Base-by-base conservation (phyloP, 2,329 filamentous ascomycete species). In the Cercospora sp. region DNA sequence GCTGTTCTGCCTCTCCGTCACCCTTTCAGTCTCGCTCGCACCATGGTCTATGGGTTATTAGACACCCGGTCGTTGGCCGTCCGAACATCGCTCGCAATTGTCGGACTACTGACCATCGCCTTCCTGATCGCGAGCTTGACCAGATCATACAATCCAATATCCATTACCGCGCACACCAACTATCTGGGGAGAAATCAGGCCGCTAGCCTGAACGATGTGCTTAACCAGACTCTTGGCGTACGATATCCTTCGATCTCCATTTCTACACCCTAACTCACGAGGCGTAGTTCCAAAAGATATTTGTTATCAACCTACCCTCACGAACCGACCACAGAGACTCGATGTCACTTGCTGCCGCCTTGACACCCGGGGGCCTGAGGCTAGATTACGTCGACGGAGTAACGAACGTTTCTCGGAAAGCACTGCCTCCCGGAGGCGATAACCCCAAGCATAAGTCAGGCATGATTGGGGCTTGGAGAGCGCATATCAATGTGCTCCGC, bases 241-340 rank as follows among this genome's bases (percentile, higher is more conserved):
- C 34, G 70, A 8, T 65, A 9, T 24, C 30, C n/a, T 34, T 30
- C 32, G 16, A 51, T 51, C 13, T 10, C 24, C 21, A 43, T 49
- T n/a, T 16, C 12, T 26, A 18, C 37, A 5, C 24, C 5, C 12
- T 4, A 61, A 43, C 66, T 72, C 43, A 71, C 53, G 30, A 3
- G 6, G 10, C 34, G 26, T 63, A 76, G 85, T 87, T 87, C 69
- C 78, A 84, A 37, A 80, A 84, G 63, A 83, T 87, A 16, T 81
- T 86, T 69, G 83, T 85, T 26, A 80, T 88, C 57, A 85, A 84
- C 58, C 79, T 87, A 5, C 83, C 84, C 0, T 79, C 80, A 21
- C 78, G 85, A 3, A 83, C 81, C 24, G 86, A 88, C 70, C 81
- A 85, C 9, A 81, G 84, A 53, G 84, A 87, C 76, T 79, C 82